Evolutionary conservation across 768 basidiomycete genomes (phyloP).

Genomic region (Tylopilus rubrobrunneus): DNA sequence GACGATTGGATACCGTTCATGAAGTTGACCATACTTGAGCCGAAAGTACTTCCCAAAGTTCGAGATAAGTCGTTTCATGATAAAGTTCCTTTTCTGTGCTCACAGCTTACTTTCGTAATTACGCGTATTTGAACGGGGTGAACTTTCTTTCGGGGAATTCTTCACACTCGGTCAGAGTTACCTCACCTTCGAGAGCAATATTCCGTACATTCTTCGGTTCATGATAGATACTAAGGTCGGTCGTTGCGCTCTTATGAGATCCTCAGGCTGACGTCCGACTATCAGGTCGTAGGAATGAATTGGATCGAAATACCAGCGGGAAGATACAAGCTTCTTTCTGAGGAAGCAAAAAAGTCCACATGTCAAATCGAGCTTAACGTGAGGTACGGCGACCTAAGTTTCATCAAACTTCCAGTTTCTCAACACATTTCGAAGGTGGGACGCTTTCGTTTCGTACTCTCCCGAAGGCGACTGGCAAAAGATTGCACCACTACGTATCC

Average conservation of each 20-base stretch:
- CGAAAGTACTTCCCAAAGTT: conserved; percentile 77
- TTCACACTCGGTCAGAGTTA: conserved; percentile 46
- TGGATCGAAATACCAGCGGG: conserved; percentile 94
- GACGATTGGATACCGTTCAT: conserved; percentile 78
- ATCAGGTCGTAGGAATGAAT: conserved; percentile 94
- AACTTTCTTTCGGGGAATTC: conserved; percentile 61
- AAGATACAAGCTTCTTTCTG: conserved; percentile 63
- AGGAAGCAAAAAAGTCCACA: conserved; percentile 59
- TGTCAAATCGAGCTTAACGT: conserved; percentile 89
- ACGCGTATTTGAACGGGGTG: conserved; percentile 72
- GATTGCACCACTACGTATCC: conserved; percentile 87
- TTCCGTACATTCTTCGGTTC: conserved; percentile 85
- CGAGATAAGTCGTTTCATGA: conserved; percentile 69
- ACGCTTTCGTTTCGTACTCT: conserved; percentile 82
- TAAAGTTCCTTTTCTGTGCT: conserved; percentile 5
- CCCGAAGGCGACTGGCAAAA: conserved; percentile 92
- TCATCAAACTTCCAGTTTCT: neutral
- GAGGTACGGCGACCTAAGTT: conserved; percentile 42
- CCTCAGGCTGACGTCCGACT: neutral
- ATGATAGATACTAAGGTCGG: conserved; percentile 95
- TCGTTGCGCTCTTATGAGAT: neutral
- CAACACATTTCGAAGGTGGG: conserved; percentile 50
- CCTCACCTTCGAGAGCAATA: conserved; percentile 90
- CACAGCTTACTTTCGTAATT: conserved; percentile 24
- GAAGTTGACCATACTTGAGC: conserved; percentile 74